These are phyloP conservation scores for Lachancea kluyveri DNA, from an alignment of 805 yeast genomes.

Conservation along the genomic window DNA sequence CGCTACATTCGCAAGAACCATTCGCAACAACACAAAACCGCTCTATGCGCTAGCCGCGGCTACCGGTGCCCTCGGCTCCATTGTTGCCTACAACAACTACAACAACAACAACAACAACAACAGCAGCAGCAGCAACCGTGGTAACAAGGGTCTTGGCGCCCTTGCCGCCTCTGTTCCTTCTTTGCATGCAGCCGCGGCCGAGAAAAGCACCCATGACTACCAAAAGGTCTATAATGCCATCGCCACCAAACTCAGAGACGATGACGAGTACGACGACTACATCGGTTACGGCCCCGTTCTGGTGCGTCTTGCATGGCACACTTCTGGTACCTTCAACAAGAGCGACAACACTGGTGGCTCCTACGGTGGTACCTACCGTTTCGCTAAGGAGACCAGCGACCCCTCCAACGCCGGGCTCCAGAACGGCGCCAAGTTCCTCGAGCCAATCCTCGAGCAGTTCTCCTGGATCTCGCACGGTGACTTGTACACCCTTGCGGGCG, in stretches of 20 bases:
- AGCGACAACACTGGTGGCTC: conserved; percentile 57
- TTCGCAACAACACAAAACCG: conserved; percentile 20
- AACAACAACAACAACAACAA: conserved; percentile 16
- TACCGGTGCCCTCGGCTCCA: conserved; percentile 29
- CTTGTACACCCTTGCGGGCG: conserved; percentile 74
- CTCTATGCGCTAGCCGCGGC: conserved; percentile 23
- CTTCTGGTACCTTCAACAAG: conserved; percentile 73
- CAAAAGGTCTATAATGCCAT: conserved; percentile 67
- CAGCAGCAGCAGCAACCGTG: conserved; percentile 17
- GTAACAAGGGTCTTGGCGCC: conserved; percentile 21
- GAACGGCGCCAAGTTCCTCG: conserved; percentile 49
- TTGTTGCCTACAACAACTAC: conserved; percentile 19
- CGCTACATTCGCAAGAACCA: conserved; percentile 15
- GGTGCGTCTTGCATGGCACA: conserved; percentile 82
- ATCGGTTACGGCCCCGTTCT: conserved; percentile 72
- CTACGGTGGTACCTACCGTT: conserved; percentile 64
- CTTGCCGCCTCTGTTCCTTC: conserved; percentile 34
- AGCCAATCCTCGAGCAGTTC: conserved; percentile 46
- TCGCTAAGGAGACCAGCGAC: conserved; percentile 43
- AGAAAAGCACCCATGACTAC: conserved; percentile 42
- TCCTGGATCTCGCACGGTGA: conserved; percentile 78
- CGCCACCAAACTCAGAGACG: conserved; percentile 53
- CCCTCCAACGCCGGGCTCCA: conserved; percentile 60
- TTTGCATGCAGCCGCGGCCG: conserved; percentile 29
- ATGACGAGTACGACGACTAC: conserved; percentile 55